Conservation (phyloP, 495 filamentous ascomycete genomes). For the Cercophora scortea region DNA sequence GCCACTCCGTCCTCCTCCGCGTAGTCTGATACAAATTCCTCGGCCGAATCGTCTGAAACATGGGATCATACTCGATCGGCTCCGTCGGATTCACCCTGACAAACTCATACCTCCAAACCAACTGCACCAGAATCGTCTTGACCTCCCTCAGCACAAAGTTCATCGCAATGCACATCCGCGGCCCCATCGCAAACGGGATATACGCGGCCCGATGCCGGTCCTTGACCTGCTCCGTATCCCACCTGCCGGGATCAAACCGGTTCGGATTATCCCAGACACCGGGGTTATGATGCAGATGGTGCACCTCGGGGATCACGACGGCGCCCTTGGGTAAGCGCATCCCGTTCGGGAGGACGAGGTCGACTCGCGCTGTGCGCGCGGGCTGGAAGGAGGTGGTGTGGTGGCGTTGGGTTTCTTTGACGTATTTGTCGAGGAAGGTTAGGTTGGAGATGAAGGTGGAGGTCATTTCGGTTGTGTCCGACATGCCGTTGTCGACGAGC, state of each 20-base stretch:
- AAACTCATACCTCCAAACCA: slow-evolving; percentile 42
- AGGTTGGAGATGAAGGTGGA: slow-evolving; percentile 22
- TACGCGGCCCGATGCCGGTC: slow-evolving; percentile 36
- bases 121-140: slow-evolving; percentile 41
- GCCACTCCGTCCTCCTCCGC: background rate
- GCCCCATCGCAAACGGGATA: slow-evolving; percentile 44
- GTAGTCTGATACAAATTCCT: background rate
- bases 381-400: slow-evolving; percentile 51
- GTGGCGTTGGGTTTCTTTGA: slow-evolving; percentile 50
- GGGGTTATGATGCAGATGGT: slow-evolving; percentile 46
- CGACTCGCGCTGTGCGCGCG: slow-evolving; percentile 40
- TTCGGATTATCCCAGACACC: slow-evolving; percentile 43
- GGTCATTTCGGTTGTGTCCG: background rate
- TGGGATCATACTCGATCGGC: background rate
- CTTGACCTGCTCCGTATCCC: slow-evolving; percentile 44
- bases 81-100: background rate
- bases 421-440: slow-evolving; percentile 42
- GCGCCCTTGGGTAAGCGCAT: slow-evolving; percentile 39
- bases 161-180: slow-evolving; percentile 48
- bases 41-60: background rate
- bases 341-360: slow-evolving; percentile 47
- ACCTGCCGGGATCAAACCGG: slow-evolving; percentile 47
- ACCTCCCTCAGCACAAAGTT: slow-evolving; percentile 49
- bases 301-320: slow-evolving; percentile 40
- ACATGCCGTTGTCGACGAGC: background rate